Evolutionary conservation across 1,139 yeast species (phyloP).

Genomic region (Arxiozyma bovina): DNA sequence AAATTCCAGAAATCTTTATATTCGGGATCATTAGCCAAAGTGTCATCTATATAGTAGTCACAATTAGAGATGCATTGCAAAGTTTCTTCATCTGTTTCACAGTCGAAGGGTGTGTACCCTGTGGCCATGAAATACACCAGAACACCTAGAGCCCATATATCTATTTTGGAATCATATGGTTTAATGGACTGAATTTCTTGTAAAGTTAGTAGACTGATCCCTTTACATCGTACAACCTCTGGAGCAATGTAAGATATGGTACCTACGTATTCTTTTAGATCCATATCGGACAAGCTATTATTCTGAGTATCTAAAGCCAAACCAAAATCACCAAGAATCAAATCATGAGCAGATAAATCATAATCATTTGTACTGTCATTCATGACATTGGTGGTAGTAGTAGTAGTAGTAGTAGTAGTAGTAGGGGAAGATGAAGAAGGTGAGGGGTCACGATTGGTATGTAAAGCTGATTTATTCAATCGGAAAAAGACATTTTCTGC

Average conservation of each 20-base stretch:
- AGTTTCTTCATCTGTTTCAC: constrained; percentile 65
- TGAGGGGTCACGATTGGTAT: constrained; percentile 4
- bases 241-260: constrained; percentile 75
- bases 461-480: constrained; percentile 17
- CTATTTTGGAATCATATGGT: constrained; percentile 49
- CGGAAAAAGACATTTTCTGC: constrained; percentile 74
- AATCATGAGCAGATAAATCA: constrained; percentile 35
- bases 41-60: constrained; percentile 46
- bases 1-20: constrained; percentile 48
- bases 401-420: background rate
- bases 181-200: constrained; percentile 14
- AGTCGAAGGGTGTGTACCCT: constrained; percentile 74
- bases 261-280: constrained; percentile 46
- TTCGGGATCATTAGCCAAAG: constrained; percentile 25
- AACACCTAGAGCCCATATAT: constrained; percentile 75
- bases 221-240: constrained; percentile 45
- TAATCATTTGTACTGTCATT: constrained; percentile 10
- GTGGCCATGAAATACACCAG: constrained; percentile 61
- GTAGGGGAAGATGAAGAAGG: background rate
- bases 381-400: background rate
- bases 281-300: constrained; percentile 8
- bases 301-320: constrained; percentile 29
- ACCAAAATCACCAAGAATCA: constrained; percentile 69
- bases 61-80: constrained; percentile 49
- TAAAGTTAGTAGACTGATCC: constrained; percentile 25